phyloP scores from a whole-genome alignment of 129 eudicot species.

The Centaurea solstitialis region DNA sequence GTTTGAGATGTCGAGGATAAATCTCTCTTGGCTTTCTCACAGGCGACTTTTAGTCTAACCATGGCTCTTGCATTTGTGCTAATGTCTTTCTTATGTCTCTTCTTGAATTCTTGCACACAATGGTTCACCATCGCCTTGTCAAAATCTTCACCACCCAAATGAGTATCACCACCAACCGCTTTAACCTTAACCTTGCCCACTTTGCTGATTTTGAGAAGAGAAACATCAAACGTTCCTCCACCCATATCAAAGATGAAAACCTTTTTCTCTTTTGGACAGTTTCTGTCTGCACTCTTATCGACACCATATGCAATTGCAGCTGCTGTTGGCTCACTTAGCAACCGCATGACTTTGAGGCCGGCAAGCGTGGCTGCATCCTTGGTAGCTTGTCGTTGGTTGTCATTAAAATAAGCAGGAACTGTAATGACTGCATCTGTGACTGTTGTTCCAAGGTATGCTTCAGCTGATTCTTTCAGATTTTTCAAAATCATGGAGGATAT shows the following conservation, averaged over 20 bases:
- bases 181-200: conserved; percentile 10
- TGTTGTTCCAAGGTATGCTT: conserved; percentile 25
- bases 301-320: conserved; percentile 27
- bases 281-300: neutral
- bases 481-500: conserved; percentile 22
- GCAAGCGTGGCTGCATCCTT: conserved; percentile 18
- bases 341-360: conserved; percentile 9
- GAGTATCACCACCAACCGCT: conserved; percentile 32
- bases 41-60: conserved; percentile 2
- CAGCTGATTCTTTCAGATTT: conserved; percentile 18
- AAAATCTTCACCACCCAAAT: conserved; percentile 28
- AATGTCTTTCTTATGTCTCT: neutral
- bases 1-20: conserved; percentile 10
- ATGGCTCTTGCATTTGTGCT: conserved; percentile 1
- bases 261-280: neutral
- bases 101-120: conserved; percentile 20
- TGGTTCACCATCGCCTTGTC: conserved; percentile 12
- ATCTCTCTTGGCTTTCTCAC: conserved; percentile 24
- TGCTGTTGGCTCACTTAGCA: conserved; percentile 23
- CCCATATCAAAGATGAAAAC: conserved; percentile 21
- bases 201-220: conserved; percentile 10
- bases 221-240: conserved; percentile 26
- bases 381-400: conserved; percentile 13
- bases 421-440: conserved; percentile 24
- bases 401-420: conserved; percentile 27